Evolutionary conservation across 768 basidiomycete genomes (phyloP), one percentile per base, ranked within the genome.

Genomic region (Filobasidium floriforme): DNA sequence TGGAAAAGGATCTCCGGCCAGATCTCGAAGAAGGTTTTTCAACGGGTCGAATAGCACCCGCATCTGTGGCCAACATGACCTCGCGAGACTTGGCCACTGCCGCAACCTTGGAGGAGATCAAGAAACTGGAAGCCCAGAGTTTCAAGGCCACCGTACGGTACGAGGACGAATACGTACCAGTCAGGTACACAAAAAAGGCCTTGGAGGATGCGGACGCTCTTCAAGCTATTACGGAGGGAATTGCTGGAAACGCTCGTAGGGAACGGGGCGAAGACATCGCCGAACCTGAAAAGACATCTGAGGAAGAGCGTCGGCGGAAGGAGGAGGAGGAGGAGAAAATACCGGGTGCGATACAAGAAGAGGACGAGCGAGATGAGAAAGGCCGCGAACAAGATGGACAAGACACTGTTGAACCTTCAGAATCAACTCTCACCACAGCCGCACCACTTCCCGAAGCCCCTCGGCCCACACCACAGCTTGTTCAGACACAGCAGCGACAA

Each of bases 71-170:
- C n/a, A 59, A 40, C 14, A 72, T 78, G 51, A 68, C 70, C 6
- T 69, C 72, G 7, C 67, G 68, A 7, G 74, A 78, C 55, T 65
- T 78, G 18, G 75, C 77, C 12, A 69, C 73, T 4, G 69, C 68
- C 18, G 74, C 71, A 41, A 71, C 68, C 2, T 68, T 75, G 22
- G 67, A 70, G 26, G 74, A 75, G 52, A 66, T 74, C 7, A 52
- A 72, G 57, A 57, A 65, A n/a, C 40, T 61, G 19, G 67, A 68
- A 28, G 59, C 46, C 37, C 59, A 65, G 24, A 57, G 59, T 19
- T 43, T 68, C 24, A 68, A 68, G 32, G 52, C 59, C 10, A 29
- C 64, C 22, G 12, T 68, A 24, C 62, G 67, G 19, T 44, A 40
- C 26, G 67, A 63, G 14, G 67, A 68, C 24, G 62, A 41, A 1